Conservation (phyloP, 768 basidiomycete genomes). For the Cystobasidium ongulense region DNA sequence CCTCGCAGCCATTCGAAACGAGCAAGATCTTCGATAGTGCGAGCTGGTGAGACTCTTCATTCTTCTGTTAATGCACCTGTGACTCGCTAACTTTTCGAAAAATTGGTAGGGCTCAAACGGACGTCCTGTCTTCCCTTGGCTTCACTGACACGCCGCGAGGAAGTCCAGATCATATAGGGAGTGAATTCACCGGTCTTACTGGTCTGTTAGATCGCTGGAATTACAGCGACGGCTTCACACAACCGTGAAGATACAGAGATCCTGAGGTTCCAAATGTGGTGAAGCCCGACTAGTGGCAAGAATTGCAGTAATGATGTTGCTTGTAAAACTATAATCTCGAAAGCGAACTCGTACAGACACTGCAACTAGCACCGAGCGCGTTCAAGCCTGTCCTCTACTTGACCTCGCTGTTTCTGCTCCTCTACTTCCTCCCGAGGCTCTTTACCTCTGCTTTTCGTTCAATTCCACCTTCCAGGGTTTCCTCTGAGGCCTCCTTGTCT, state of each 20-base stretch:
- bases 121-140: conserved; percentile 10
- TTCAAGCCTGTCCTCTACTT: no score
- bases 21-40: conserved; percentile 14
- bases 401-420: no score
- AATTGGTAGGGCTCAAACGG: conserved; percentile 16
- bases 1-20: not conserved
- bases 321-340: no score
- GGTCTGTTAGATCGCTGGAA: conserved; percentile 20
- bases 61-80: no score
- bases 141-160: conserved; percentile 9
- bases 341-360: no score
- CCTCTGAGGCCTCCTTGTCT: no score
- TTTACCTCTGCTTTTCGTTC: no score
- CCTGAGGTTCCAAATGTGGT: not conserved
- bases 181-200: not conserved
- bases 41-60: not conserved
- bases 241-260: not conserved
- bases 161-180: not conserved
- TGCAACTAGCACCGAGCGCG: no score
- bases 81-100: not conserved
- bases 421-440: no score
- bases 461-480: no score
- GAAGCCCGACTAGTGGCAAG: no score
- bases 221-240: not conserved
- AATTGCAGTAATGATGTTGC: no score